Conservation (phyloP, 1,284 basidiomycete genomes). For the Hymenochaete sp. region DNA sequence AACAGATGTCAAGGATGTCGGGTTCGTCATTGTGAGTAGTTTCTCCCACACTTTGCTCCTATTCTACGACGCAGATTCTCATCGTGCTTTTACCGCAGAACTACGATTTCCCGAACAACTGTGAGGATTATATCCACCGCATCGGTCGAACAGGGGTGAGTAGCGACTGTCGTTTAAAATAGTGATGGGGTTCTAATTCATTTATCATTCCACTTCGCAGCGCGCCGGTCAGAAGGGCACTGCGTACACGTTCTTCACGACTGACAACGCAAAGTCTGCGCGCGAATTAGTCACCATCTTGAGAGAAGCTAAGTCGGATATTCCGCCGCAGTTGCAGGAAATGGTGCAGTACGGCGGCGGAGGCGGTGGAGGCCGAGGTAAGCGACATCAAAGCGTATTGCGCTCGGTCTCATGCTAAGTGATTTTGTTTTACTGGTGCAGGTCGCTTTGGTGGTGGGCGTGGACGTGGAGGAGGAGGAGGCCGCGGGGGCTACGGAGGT, state of each 20-base stretch:
- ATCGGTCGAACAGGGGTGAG: conserved; percentile 83
- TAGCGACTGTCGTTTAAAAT: conserved; percentile 9
- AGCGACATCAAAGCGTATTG: conserved; percentile 24
- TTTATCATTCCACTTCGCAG: conserved; percentile 29
- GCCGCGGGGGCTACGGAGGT: conserved; percentile 33
- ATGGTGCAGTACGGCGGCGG: conserved; percentile 85
- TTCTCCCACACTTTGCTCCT: conserved; percentile 9
- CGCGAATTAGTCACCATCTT: conserved; percentile 87
- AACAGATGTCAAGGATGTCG: conserved; percentile 91
- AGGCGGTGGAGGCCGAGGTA: conserved; percentile 66
- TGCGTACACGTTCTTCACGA: conserved; percentile 95
- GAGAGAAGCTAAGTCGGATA: conserved; percentile 80
- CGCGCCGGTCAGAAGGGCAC: conserved; percentile 85
- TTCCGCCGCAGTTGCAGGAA: conserved; percentile 89
- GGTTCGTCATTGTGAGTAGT: conserved; percentile 77
- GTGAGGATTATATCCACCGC: conserved; percentile 90
- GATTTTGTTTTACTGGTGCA: conserved; percentile 22
- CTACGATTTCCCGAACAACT: conserved; percentile 96
- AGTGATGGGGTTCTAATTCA: conserved; percentile 15
- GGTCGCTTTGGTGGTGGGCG: conserved; percentile 52
- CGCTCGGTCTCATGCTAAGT: conserved; percentile 12
- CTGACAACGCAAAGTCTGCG: conserved; percentile 90
- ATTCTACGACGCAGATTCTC: conserved; percentile 21
- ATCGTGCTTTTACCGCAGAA: conserved; percentile 67
- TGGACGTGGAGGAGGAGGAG: conserved; percentile 40